Percentiles rank a stretch among this genome's conserved stretches.
Conservation (phyloP, 1,284 basidiomycete genomes). For the Peniophora sp. region DNA sequence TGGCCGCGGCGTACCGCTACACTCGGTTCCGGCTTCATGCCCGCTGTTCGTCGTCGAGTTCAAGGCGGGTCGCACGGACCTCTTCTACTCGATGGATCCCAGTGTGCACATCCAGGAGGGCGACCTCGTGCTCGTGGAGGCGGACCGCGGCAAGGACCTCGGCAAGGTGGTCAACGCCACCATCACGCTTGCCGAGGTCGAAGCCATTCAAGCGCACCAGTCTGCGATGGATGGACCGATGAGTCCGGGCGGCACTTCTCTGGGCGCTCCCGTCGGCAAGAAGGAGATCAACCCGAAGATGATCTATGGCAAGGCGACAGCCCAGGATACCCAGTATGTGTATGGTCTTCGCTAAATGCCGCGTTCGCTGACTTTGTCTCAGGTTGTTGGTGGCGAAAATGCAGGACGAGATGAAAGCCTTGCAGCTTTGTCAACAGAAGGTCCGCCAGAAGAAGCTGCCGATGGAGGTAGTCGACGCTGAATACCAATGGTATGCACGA, state of each 20-base stretch:
- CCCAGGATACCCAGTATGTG: slow-evolving; percentile 78
- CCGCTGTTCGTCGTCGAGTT: slow-evolving; percentile 97
- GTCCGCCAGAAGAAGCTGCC: slow-evolving; percentile 89
- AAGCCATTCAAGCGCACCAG: slow-evolving; percentile 80
- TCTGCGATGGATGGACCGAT: slow-evolving; percentile 40
- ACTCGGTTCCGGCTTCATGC: slow-evolving; percentile 73
- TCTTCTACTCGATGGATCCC: slow-evolving; percentile 82
- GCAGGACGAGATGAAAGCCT: slow-evolving; percentile 88
- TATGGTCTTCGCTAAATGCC: not conserved
- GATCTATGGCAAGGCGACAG: slow-evolving; percentile 89
- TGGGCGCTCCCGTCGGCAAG: slow-evolving; percentile 29
- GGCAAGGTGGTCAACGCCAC: slow-evolving; percentile 87
- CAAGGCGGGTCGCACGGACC: slow-evolving; percentile 91
- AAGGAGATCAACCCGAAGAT: slow-evolving; percentile 96
- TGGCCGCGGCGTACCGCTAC: slow-evolving; percentile 85
- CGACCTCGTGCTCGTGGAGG: slow-evolving; percentile 95
- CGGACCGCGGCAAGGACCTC: slow-evolving; percentile 89
- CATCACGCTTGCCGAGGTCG: slow-evolving; percentile 87
- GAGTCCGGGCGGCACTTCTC: slow-evolving; percentile 39
- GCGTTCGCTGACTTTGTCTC: slow-evolving; percentile 5
- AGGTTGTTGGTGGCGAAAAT: slow-evolving; percentile 75
- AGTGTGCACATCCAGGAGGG: slow-evolving; percentile 65
- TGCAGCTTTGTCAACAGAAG: slow-evolving; percentile 87
- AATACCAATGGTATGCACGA: slow-evolving; percentile 85
- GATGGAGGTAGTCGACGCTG: slow-evolving; percentile 97